Percentiles rank a stretch among this genome's conserved stretches.
Conservation (phyloP, 2,329 filamentous ascomycete species). For the Xylariales sp. region DNA sequence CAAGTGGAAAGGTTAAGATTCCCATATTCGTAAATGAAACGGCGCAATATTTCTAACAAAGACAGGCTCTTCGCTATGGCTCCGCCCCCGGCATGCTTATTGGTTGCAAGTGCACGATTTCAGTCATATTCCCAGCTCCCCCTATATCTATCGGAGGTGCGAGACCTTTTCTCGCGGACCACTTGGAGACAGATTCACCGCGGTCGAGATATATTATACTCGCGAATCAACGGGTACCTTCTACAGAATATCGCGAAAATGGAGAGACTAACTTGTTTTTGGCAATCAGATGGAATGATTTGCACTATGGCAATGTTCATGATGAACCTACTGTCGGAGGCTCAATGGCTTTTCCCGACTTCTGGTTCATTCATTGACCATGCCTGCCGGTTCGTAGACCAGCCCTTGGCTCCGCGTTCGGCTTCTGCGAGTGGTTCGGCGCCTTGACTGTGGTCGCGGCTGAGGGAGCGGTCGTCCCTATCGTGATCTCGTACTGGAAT, state of each 20-base stretch:
- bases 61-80: not conserved
- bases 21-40: no score
- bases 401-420: not conserved
- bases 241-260: no score
- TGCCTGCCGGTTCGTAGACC: not conserved
- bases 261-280: no score
- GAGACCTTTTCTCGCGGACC: no score
- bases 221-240: no score
- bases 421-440: not conserved
- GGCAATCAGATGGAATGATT: no score
- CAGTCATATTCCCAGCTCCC: no score
- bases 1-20: not conserved
- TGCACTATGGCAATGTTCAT: not conserved
- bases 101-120: no score
- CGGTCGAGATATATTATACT: no score
- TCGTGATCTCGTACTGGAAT: not conserved
- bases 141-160: no score
- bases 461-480: not conserved
- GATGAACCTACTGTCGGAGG: not conserved
- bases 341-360: not conserved
- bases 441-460: not conserved
- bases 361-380: not conserved
- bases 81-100: not conserved
- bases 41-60: not conserved
- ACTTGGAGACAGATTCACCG: no score